phyloP scores from a whole-genome alignment of 148 eudicot genomes.

The Spergularia bocconei region DNA sequence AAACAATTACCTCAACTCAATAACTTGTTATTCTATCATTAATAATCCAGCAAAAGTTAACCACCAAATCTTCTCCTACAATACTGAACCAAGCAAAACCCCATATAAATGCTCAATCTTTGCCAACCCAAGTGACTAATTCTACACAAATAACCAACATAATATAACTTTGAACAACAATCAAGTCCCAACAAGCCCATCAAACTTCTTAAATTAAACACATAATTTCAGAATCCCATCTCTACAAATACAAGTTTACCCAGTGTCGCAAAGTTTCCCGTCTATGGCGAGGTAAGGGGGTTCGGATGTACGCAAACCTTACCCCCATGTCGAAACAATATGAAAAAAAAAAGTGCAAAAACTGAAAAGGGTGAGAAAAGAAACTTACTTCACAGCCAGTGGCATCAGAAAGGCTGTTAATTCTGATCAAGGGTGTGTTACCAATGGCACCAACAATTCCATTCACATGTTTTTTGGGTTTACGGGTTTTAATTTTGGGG shows the following conservation, averaged over 20 bases:
- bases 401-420: conserved; percentile 77
- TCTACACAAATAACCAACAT: no score
- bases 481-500: conserved; percentile 22
- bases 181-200: neutral
- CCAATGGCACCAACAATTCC: conserved; percentile 83
- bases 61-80: neutral
- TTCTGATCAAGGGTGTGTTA: conserved; percentile 81
- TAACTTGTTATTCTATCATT: neutral
- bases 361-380: neutral
- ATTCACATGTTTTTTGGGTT: conserved; percentile 27
- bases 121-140: neutral
- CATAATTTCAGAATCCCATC: no score
- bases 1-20: neutral
- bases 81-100: neutral
- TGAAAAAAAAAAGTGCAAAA: neutral
- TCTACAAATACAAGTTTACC: no score
- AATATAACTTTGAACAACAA: no score
- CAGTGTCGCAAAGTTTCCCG: no score
- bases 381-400: conserved; percentile 59
- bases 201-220: neutral
- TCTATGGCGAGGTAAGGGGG: no score
- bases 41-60: neutral
- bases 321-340: conserved; percentile 1
- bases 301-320: neutral
- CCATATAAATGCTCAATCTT: neutral